These are phyloP conservation scores for Citropsis articulata DNA, from an alignment of 345 rosid species.

Conservation along the genomic window DNA sequence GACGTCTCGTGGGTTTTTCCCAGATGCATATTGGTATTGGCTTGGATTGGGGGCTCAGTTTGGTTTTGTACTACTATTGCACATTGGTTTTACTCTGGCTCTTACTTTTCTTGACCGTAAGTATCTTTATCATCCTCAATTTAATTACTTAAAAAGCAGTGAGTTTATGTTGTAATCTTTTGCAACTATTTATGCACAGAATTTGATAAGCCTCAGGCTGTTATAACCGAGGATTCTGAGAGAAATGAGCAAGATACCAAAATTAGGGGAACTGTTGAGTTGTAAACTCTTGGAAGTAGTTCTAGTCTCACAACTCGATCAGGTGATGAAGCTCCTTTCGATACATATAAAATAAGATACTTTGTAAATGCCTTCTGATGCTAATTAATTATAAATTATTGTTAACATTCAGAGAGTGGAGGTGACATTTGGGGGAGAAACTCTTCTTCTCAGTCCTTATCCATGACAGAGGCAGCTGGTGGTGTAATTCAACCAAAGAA, in stretches of 20 bases:
- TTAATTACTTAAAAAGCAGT: not conserved
- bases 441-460: not conserved
- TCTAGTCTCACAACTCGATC: not conserved
- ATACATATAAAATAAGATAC: not conserved
- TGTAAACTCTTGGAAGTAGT: slow-evolving; percentile 26
- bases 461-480: slow-evolving; percentile 19
- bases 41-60: slow-evolving; percentile 49
- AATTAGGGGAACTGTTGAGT: slow-evolving; percentile 22
- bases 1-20: slow-evolving; percentile 41
- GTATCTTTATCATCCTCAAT: slow-evolving; percentile 7
- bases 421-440: not conserved
- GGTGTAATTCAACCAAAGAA: slow-evolving; percentile 20
- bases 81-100: slow-evolving; percentile 43
- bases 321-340: not conserved
- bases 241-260: not conserved
- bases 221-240: slow-evolving; percentile 7
- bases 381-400: not conserved
- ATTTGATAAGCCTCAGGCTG: slow-evolving; percentile 26
- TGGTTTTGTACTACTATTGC: slow-evolving; percentile 55
- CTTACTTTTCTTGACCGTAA: slow-evolving; percentile 51
- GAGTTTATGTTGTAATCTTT: not conserved
- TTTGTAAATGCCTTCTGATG: not conserved
- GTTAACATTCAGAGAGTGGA: not conserved
- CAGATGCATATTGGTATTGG: slow-evolving; percentile 68
- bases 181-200: slow-evolving; percentile 17